phyloP scores from a whole-genome alignment of 2,329 filamentous ascomycete species.

The Paecilomyces formosus region DNA sequence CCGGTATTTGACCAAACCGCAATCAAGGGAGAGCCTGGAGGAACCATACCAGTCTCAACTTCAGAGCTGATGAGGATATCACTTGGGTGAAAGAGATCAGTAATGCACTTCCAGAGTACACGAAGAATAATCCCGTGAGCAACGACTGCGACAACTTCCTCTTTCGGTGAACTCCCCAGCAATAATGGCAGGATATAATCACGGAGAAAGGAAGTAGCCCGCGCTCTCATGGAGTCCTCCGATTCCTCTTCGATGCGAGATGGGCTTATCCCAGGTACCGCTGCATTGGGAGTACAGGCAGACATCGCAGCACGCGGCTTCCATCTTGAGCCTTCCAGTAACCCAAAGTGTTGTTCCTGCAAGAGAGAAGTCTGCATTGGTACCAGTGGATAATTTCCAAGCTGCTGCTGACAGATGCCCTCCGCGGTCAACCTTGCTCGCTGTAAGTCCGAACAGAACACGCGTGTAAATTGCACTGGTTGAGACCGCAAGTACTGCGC shows the following conservation, averaged over 20 bases:
- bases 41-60: slow-evolving; percentile 21
- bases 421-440: slow-evolving; percentile 53
- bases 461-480: slow-evolving; percentile 57
- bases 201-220: slow-evolving; percentile 61
- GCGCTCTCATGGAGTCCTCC: slow-evolving; percentile 55
- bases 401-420: slow-evolving; percentile 14
- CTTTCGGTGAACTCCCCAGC: slow-evolving; percentile 18
- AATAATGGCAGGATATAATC: slow-evolving; percentile 54
- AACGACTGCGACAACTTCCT: slow-evolving; percentile 56
- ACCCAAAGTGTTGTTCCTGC: slow-evolving; percentile 35
- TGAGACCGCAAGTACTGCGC: slow-evolving; percentile 59
- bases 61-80: slow-evolving; percentile 38
- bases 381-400: slow-evolving; percentile 3
- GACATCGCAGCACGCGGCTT: slow-evolving; percentile 10
- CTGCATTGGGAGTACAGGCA: slow-evolving; percentile 7
- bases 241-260: slow-evolving; percentile 58
- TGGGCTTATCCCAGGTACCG: slow-evolving; percentile 22
- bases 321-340: slow-evolving; percentile 27
- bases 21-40: slow-evolving; percentile 40
- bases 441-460: slow-evolving; percentile 73
- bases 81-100: slow-evolving; percentile 45
- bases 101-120: slow-evolving; percentile 57
- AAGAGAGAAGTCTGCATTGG: slow-evolving; percentile 16
- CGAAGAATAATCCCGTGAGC: slow-evolving; percentile 78
- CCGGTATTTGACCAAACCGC: slow-evolving; percentile 62